Evolutionary conservation across 75 land plant species (phyloP).

Genomic region (Larix kaempferi): DNA sequence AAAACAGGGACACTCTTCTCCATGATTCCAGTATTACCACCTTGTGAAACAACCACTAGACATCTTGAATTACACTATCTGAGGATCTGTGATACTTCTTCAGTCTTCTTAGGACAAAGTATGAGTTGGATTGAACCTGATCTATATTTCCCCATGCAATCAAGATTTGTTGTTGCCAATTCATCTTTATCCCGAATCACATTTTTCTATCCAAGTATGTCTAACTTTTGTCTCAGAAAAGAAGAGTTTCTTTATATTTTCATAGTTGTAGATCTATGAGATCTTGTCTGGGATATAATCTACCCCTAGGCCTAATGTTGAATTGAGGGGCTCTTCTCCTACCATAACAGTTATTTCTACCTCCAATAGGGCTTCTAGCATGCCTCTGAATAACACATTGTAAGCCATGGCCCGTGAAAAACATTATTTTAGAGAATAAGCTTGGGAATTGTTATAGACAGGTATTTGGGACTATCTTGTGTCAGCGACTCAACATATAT

Average conservation of each 20-base stretch:
- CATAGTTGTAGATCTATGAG: conserved; percentile 20
- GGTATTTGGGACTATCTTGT: no score
- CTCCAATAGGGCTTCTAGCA: no score
- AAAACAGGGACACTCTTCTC: conserved; percentile 97
- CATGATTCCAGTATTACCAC: conserved; percentile 96
- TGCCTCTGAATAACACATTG: no score
- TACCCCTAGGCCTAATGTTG: background rate
- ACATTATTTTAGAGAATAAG: no score
- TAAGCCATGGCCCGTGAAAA: no score
- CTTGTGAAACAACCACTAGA: conserved; percentile 96
- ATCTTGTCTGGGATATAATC: background rate
- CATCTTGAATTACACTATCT: conserved; percentile 65
- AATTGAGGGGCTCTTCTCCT: background rate
- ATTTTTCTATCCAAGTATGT: conserved; percentile 69
- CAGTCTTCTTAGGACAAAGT: conserved; percentile 73
- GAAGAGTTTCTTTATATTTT: conserved; percentile 37
- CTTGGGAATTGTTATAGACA: no score
- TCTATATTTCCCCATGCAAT: conserved; percentile 93
- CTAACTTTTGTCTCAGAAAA: conserved; percentile 52
- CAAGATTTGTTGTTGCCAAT: conserved; percentile 60
- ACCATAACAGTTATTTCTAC: background rate
- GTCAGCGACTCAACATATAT: no score
- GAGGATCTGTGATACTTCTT: conserved; percentile 85
- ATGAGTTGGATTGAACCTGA: conserved; percentile 71
- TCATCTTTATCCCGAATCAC: conserved; percentile 77